Base-by-base conservation (phyloP, 1,284 basidiomycete genomes). In the Pseudozyma sp. region DNA sequence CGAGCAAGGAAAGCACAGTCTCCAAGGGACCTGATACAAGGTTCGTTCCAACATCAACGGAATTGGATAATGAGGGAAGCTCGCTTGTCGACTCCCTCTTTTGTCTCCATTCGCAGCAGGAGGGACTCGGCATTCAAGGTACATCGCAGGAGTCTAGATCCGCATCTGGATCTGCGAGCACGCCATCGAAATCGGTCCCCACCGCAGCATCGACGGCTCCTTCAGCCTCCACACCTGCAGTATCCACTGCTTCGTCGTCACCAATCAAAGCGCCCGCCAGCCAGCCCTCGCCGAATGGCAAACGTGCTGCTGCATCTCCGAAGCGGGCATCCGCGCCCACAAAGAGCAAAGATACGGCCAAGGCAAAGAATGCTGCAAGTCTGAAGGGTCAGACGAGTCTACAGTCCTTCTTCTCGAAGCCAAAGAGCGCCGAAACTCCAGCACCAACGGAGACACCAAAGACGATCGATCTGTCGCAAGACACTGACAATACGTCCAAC, bases 41-140 rank as follows among this genome's bases (percentile, higher is more conserved):
- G 40, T 40, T 35, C 3, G 6, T 11, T 0, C 16, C 50, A 19
- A 30, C 19, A 31, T 4, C 19, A 35, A 4, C 42, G 11, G 37
- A 43, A 24, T n/a, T 11, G 1, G 53, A 46, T 0, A n/a, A 16
- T 33, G 58, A 54, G 43, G 57, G 43, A 42, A 49, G 53, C 35
- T 75, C 72, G 37, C 49, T 75, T 0, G 72, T 55, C 16, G 72
- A 62, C 33, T 50, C 67, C 2, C 50, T 75, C 29, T 75, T 75
- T 30, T 61, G 63, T 2, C 35, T 75, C 7, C 67, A 70, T 46
- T 61, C 61, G 9, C 71, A 69, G 31, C 71, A 69, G 19, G 71
- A 68, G 33, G 70, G 70, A 1, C 8, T 70, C 35, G 17, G 54
- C 39, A 31, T 65, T 9, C 57, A 64, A 35, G 13, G 10, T 7